phyloP scores from a whole-genome alignment of 2,329 filamentous ascomycete species.

The Endoconidiophora laricicola region DNA sequence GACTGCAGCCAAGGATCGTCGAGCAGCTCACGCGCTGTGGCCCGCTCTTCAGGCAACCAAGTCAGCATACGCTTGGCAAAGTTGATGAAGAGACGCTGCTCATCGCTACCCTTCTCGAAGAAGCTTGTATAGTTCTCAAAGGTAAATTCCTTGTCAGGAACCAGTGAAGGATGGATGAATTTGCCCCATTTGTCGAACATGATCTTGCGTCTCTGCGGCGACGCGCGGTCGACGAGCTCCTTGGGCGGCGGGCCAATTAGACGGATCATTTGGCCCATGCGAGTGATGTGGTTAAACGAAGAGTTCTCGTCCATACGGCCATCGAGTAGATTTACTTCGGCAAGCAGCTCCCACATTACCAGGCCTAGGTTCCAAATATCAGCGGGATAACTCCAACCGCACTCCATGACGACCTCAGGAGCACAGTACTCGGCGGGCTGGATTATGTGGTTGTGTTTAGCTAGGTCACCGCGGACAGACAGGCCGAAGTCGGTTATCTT shows the following conservation, averaged over 20 bases:
- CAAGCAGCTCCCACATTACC: constrained; percentile 19
- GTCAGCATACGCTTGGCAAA: constrained; percentile 19
- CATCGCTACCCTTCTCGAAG: constrained; percentile 12
- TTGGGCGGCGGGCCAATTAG: constrained; percentile 18
- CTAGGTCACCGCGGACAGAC: constrained; percentile 16
- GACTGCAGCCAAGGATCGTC: constrained; percentile 18
- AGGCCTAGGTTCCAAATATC: constrained; percentile 18
- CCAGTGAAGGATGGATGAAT: constrained; percentile 7
- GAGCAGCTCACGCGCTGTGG: constrained; percentile 18
- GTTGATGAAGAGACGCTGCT: constrained; percentile 17
- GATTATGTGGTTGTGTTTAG: constrained; percentile 16
- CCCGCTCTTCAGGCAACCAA: constrained; percentile 19
- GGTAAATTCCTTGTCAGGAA: constrained; percentile 9
- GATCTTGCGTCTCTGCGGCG: constrained; percentile 6
- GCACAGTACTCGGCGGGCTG: constrained; percentile 19
- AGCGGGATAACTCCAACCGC: constrained; percentile 19
- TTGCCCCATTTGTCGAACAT: constrained; percentile 10
- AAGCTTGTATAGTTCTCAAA: constrained; percentile 10
- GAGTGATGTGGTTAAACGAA: constrained; percentile 16
- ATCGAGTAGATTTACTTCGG: constrained; percentile 18
- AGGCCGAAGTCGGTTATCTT: constrained; percentile 18
- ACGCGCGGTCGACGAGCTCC: constrained; percentile 16
- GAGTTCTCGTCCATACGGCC: constrained; percentile 11
- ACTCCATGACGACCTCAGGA: constrained; percentile 19
- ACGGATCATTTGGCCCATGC: constrained; percentile 19